A percentile compares a stretch with the other conserved stretches of the same genome.
These are phyloP conservation scores for Neocatenulostroma microsporum DNA, from an alignment of 2,329 filamentous ascomycete genomes.

Conservation along the genomic window DNA sequence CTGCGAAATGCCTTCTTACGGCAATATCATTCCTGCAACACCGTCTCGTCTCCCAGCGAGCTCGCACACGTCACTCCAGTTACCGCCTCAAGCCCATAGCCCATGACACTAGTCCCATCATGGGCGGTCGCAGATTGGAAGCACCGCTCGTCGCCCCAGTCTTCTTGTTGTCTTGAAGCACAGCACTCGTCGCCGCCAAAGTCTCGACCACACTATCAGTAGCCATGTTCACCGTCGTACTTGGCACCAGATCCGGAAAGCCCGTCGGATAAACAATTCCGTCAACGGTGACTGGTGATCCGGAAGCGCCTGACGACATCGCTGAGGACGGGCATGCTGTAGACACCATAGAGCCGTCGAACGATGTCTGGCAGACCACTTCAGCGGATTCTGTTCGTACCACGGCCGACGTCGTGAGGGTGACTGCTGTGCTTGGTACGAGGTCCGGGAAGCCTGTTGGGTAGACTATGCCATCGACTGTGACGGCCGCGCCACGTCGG, in stretches of 20 bases:
- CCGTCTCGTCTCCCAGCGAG: no score
- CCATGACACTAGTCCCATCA: background rate
- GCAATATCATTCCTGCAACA: no score
- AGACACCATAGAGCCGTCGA: no score
- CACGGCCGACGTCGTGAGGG: background rate
- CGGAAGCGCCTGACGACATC: no score
- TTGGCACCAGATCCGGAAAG: background rate
- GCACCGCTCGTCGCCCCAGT: background rate
- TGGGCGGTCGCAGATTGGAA: background rate
- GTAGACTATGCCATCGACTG: background rate
- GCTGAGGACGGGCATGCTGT: no score
- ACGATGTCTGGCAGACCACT: no score
- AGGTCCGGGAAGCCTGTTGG: background rate
- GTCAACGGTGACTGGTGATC: background rate
- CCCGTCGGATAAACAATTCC: background rate
- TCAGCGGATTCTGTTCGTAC: no score
- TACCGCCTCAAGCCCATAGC: no score
- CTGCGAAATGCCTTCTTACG: no score
- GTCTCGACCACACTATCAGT: background rate
- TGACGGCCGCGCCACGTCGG: background rate
- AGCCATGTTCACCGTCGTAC: background rate
- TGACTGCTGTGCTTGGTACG: background rate
- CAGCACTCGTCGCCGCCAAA: background rate
- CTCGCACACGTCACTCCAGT: no score
- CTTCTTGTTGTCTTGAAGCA: background rate